These are phyloP conservation scores for Cornus controversa DNA, from an alignment of 148 eudicot genomes.

Conservation along the genomic window DNA sequence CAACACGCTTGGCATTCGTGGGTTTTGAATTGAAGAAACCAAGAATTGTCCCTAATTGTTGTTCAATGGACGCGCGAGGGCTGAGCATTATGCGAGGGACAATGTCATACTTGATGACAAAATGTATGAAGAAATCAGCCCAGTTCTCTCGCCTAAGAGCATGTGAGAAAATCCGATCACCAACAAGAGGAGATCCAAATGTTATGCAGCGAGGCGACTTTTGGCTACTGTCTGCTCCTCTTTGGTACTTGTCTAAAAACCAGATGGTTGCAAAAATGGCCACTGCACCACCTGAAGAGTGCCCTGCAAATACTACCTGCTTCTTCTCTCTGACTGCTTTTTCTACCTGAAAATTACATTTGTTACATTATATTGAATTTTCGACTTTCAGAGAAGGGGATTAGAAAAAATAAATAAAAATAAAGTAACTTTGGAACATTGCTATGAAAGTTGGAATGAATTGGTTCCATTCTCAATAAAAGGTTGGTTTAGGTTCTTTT, in stretches of 20 bases:
- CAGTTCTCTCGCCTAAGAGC: constrained; percentile 73
- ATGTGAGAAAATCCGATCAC: constrained; percentile 56
- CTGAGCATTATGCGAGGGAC: constrained; percentile 70
- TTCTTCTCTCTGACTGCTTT: constrained; percentile 45
- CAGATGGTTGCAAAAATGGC: constrained; percentile 85
- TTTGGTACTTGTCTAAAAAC: constrained; percentile 59
- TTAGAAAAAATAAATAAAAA: neutral
- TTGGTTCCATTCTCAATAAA: too few species aligned
- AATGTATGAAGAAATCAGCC: constrained; percentile 65
- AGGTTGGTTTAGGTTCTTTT: neutral
- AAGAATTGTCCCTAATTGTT: constrained; percentile 37
- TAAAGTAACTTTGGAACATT: too few species aligned
- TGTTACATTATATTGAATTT: neutral
- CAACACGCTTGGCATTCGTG: constrained; percentile 20
- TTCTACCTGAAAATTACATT: constrained; percentile 56
- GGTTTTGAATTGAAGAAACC: constrained; percentile 52
- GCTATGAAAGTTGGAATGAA: too few species aligned
- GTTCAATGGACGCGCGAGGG: constrained; percentile 48
- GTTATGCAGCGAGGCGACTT: constrained; percentile 60
- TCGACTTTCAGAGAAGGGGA: neutral
- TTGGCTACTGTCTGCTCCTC: constrained; percentile 13
- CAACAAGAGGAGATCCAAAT: constrained; percentile 87
- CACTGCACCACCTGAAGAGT: constrained; percentile 71
- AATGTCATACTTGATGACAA: constrained; percentile 65
- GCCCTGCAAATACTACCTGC: constrained; percentile 78